Base-by-base conservation (phyloP, 2,329 filamentous ascomycete species). In the Neofusicoccum sp. region DNA sequence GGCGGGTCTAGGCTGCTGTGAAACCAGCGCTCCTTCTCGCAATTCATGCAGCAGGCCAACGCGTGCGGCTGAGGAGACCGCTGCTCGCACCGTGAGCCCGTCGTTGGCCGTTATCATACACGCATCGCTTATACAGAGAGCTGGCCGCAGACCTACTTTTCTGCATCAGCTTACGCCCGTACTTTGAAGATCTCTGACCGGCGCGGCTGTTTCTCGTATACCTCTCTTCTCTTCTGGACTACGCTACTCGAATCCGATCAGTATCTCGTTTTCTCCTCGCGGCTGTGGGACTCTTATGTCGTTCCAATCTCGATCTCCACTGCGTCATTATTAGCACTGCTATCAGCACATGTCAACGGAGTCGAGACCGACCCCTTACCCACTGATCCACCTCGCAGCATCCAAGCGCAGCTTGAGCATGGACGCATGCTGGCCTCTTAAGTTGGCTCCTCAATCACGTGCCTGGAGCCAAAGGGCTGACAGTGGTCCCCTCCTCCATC, bases 341-440 rank as follows among this genome's bases (percentile, higher is more conserved):
- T 30, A 54, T 33, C 36, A 54, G 36, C 51, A 54, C 26, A 30
- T 11, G 26, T 14, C 51, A 31, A 31, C 51, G n/a, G 36, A 56
- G 51, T 56, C 51, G 51, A 56, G 51, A 43, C 51, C 51, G n/a
- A 41, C n/a, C 51, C 51, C 51, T 56, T 33, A 31, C 30, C 49
- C 51, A 56, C 36, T 31, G 51, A 56, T 56, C 51, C 51, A 41
- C 51, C 38, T n/a, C 38, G 38, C 51, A 56, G 51, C 51, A 38
- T 43, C 36, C 51, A 34, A 56, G 51, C 51, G 51, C 51, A 20
- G 8, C 16, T 7, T 16, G 34, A 16, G 49, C 49, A 41, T 2
- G 14, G 38, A 26, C 51, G n/a, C 51, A 33, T 44, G 51, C 26
- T 56, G 51, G 51, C 20, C 51, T 31, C 38, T 9, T 24, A 36